Base-by-base conservation (phyloP, 1,284 basidiomycete species). In the Austroboletus niveus region DNA sequence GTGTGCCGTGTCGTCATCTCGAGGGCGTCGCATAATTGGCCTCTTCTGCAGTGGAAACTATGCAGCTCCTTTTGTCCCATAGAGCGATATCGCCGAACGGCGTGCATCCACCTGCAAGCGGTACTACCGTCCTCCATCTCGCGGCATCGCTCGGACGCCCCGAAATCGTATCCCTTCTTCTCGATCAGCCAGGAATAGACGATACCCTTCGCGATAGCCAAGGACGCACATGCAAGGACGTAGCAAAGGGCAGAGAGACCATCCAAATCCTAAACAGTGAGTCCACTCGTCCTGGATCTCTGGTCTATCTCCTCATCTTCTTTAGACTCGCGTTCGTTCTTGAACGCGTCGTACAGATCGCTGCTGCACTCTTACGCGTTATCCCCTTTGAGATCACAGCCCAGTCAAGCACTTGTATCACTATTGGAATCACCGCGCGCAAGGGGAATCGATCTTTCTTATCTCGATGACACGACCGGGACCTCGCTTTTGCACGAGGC, bases 401-500 rank as follows among this genome's bases (percentile, higher is more conserved):
- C 89, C 17, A 76, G 79, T 24, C 66, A 78, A 34, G 68, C 74
- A 15, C 74, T 91, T 1, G 47, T 85, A 2, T 62, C 73, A 11
- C 69, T 89, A 6, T 75, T 90, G 9, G 77, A 78, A 20, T 87
- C 84, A 3, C 84, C 86, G 0, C 77, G 88, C 15, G 74, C 76
- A 4, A 76, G 75, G 34, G 79, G 78, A 52, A 74, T 84, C 34
- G 82, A 92, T 68, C 73, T 89, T 17, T 81, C 81, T 0, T 86
- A 85, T 58, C 72, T 94, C 10, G 92, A 95, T 55, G 82, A 88
- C 42, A 77, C 81, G n/a, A 81, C 84, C 1, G 93, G 93, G 1
- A 79, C 80, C 6, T 87, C 92, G 1, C 71, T 97, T 2, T 75
- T 98, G 1, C 94, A 98, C 60, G 93, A 95, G 68, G 94, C 94